phyloP scores from a whole-genome alignment of 441 rosid genomes.

The Euphorbia corollata region DNA sequence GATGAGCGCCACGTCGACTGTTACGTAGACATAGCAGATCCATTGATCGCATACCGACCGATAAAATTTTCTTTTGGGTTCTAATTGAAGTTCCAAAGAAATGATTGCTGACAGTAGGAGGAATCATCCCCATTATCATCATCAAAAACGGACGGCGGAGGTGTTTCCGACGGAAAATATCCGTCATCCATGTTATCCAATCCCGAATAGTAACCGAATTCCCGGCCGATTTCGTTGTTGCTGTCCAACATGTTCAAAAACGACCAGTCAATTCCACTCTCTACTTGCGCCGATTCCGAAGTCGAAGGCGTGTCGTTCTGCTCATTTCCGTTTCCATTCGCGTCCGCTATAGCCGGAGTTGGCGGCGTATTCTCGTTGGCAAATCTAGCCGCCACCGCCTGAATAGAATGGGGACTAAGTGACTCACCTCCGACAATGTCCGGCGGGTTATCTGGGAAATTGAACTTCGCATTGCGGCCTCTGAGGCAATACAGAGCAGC shows the following conservation, averaged over 20 bases:
- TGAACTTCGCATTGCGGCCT: conserved; percentile 51
- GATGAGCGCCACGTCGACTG: no score
- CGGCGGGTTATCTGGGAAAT: conserved; percentile 61
- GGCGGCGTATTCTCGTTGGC: conserved; percentile 30
- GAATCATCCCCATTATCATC: conserved; percentile 8
- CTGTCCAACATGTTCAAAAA: conserved; percentile 22
- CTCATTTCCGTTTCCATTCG: background rate
- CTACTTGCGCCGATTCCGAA: conserved; percentile 6
- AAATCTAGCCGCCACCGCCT: conserved; percentile 42
- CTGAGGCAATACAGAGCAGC: conserved; percentile 73
- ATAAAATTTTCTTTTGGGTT: no score
- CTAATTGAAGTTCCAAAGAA: conserved; percentile 29
- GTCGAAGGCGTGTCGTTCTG: conserved; percentile 7
- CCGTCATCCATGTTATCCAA: conserved; percentile 13
- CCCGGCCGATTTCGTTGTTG: background rate
- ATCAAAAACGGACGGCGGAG: background rate
- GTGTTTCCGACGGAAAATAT: conserved; percentile 8
- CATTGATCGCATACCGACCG: no score
- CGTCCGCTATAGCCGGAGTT: background rate
- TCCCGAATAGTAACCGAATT: conserved; percentile 15
- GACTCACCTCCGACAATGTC: conserved; percentile 32
- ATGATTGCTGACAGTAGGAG: conserved; percentile 16
- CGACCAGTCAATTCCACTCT: conserved; percentile 38
- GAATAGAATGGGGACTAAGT: conserved; percentile 48
- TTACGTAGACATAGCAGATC: no score